Conservation (phyloP, 2,329 filamentous ascomycete species). For the Diaporthe vexans region DNA sequence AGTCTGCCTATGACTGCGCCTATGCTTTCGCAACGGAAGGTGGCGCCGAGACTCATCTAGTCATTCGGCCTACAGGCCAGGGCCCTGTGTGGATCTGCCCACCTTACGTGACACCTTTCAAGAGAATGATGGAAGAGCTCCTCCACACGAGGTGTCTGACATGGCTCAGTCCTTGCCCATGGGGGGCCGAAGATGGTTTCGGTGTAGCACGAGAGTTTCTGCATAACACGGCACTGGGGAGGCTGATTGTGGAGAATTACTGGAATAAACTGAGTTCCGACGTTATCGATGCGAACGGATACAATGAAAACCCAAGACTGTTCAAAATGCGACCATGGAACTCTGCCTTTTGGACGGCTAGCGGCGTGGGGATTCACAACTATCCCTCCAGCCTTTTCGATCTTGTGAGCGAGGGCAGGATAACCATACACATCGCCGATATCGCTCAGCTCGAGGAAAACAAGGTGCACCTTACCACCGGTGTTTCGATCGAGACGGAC, state of each 20-base stretch:
- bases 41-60: neutral
- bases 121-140: neutral
- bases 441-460: neutral
- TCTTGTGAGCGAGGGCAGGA: neutral
- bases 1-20: constrained; percentile 13
- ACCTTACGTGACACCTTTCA: neutral
- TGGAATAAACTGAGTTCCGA: neutral
- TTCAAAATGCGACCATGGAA: neutral
- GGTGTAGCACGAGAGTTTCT: neutral
- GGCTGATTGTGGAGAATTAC: neutral
- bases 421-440: neutral
- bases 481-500: neutral
- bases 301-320: neutral
- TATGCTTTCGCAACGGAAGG: neutral
- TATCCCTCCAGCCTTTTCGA: neutral
- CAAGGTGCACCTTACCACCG: neutral
- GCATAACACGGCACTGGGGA: neutral
- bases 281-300: neutral
- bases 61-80: neutral
- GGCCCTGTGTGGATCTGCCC: constrained; percentile 5
- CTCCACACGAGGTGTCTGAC: neutral
- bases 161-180: neutral
- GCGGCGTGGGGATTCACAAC: neutral
- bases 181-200: neutral
- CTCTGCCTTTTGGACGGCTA: neutral